Conservation (phyloP, 2,329 filamentous ascomycete species). For the Paramyrothecium roridum region DNA sequence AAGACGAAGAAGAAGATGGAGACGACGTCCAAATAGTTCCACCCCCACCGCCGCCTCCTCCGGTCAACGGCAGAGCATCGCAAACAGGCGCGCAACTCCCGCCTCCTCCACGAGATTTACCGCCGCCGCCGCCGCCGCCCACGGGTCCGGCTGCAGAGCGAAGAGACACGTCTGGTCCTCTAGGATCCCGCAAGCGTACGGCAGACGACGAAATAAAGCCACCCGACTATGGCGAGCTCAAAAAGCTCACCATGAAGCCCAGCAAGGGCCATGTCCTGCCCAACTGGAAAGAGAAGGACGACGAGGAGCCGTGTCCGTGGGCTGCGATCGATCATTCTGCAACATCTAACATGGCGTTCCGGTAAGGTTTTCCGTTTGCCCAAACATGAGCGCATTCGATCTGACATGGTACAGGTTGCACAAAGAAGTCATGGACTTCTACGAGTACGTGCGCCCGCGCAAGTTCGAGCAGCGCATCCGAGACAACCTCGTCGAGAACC, state of each 20-base stretch:
- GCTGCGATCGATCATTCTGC: constrained; percentile 49
- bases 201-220: constrained; percentile 65
- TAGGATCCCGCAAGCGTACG: constrained; percentile 73
- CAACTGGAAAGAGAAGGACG: constrained; percentile 46
- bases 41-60: constrained; percentile 2
- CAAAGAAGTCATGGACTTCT: constrained; percentile 87
- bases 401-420: constrained; percentile 59
- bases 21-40: constrained; percentile 6
- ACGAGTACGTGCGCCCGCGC: constrained; percentile 75
- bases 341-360: constrained; percentile 49
- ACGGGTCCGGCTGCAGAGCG: constrained; percentile 3
- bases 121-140: constrained; percentile 6
- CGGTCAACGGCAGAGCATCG: background rate
- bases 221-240: constrained; percentile 48
- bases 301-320: constrained; percentile 61
- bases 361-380: constrained; percentile 40
- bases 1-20: constrained; percentile 9
- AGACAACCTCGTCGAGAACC: constrained; percentile 65
- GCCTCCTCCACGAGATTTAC: constrained; percentile 11
- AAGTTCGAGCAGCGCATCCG: constrained; percentile 76
- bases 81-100: constrained; percentile 8
- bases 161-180: constrained; percentile 34
- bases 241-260: constrained; percentile 47
- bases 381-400: background rate
- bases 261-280: constrained; percentile 46